A percentile compares a stretch with the other conserved stretches of the same genome.
These are phyloP conservation scores for Fermentozyma sake DNA, from an alignment of 1,139 yeast genomes.

Conservation along the genomic window DNA sequence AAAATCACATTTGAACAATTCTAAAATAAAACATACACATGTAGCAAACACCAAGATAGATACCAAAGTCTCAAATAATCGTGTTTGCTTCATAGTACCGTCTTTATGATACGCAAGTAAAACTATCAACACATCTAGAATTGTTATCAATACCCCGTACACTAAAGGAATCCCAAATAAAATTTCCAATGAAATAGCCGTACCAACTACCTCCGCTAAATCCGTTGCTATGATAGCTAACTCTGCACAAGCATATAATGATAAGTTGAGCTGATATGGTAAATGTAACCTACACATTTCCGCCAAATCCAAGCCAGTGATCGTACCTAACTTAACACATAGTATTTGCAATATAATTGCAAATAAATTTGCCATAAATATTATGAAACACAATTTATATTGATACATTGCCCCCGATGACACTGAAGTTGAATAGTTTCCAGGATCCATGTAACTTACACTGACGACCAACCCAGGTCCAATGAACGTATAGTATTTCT, in stretches of 20 bases:
- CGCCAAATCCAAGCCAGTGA: conserved; percentile 87
- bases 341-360: conserved; percentile 70
- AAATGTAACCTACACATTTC: conserved; percentile 68
- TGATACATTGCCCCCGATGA: conserved; percentile 73
- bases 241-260: conserved; percentile 73
- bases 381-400: conserved; percentile 58
- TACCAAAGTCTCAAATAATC: conserved; percentile 65
- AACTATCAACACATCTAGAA: conserved; percentile 67
- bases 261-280: conserved; percentile 53
- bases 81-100: conserved; percentile 61
- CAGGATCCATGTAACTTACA: conserved; percentile 80
- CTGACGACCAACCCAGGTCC: conserved; percentile 79
- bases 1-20: conserved; percentile 50
- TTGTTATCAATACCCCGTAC: conserved; percentile 63
- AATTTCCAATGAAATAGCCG: conserved; percentile 71
- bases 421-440: conserved; percentile 76
- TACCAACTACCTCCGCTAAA: conserved; percentile 85
- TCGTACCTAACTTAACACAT: conserved; percentile 72
- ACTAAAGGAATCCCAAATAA: conserved; percentile 63
- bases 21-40: conserved; percentile 60
- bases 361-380: conserved; percentile 61
- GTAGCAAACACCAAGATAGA: conserved; percentile 59
- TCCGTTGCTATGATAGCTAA: conserved; percentile 90
- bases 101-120: conserved; percentile 68
- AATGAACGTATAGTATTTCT: conserved; percentile 56